Evolutionary conservation across 192 early-diverging fungal genomes (phyloP).

Genomic region (Mortierella alpina): DNA sequence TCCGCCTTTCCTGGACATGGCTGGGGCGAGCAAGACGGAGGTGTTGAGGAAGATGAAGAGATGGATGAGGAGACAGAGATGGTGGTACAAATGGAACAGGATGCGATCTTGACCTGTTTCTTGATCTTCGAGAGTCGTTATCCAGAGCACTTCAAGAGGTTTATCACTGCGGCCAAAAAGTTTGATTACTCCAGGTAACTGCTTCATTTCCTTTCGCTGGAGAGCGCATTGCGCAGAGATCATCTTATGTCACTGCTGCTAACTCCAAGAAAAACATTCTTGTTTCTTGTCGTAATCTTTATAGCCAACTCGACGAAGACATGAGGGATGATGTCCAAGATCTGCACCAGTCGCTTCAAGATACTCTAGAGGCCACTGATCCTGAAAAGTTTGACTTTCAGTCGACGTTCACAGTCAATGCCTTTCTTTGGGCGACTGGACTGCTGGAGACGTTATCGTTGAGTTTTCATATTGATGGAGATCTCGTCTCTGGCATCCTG

Average conservation of each 20-base stretch:
- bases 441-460: slow-evolving; percentile 28
- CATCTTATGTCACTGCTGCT: background rate
- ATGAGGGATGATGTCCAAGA: slow-evolving; percentile 37
- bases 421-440: slow-evolving; percentile 37
- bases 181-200: slow-evolving; percentile 32
- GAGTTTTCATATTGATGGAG: slow-evolving; percentile 27
- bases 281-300: background rate
- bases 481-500: slow-evolving; percentile 11
- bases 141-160: background rate
- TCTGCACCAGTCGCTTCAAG: slow-evolving; percentile 30
- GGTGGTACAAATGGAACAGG: slow-evolving; percentile 43
- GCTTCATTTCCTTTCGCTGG: background rate
- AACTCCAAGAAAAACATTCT: background rate
- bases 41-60: background rate
- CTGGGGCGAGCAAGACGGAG: slow-evolving; percentile 11
- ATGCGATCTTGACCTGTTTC: slow-evolving; percentile 37
- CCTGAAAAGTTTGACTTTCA: slow-evolving; percentile 23
- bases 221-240: background rate
- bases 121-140: slow-evolving; percentile 11
- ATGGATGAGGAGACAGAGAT: slow-evolving; percentile 29
- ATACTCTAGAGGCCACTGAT: slow-evolving; percentile 20
- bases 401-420: slow-evolving; percentile 22
- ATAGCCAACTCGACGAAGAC: slow-evolving; percentile 38
- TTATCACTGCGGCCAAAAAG: slow-evolving; percentile 22
- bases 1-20: slow-evolving; percentile 31